Evolutionary conservation across 176 grass and related monocot species (phyloP).

Genomic region (Thalia dealbata): DNA sequence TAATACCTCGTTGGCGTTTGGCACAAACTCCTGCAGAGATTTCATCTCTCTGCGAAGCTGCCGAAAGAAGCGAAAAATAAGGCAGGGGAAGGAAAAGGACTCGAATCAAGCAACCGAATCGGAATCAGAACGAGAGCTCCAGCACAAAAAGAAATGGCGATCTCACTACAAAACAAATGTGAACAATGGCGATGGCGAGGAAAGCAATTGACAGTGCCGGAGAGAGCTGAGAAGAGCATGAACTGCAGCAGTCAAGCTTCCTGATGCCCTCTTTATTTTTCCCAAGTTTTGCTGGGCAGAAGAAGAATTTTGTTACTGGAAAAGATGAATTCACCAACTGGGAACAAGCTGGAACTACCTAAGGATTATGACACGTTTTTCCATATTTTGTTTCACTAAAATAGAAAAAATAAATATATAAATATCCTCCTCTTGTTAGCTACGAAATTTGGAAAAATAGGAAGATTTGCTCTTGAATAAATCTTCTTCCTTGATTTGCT

Average conservation of each 20-base stretch:
- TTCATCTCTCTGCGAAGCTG: constrained; percentile 99
- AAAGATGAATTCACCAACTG: neutral
- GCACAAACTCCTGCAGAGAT: constrained; percentile 81
- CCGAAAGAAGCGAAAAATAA: neutral
- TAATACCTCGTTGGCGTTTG: constrained; percentile 77
- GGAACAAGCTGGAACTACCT: too few species aligned
- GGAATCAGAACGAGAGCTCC: neutral
- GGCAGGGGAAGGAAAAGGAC: neutral
- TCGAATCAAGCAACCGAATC: constrained; percentile 10
- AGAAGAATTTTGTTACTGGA: neutral
- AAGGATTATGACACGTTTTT: too few species aligned
- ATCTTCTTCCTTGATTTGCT: too few species aligned
- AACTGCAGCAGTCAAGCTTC: constrained; percentile 18
- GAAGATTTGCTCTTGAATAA: too few species aligned
- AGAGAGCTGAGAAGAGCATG: constrained; percentile 6
- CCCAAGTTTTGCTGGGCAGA: neutral
- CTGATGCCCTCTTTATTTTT: neutral
- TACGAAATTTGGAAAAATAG: too few species aligned
- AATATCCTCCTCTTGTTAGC: too few species aligned
- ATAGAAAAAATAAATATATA: too few species aligned
- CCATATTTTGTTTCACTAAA: too few species aligned
- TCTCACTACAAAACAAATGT: neutral
- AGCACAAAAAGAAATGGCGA: neutral
- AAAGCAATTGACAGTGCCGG: neutral
- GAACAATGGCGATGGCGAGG: neutral